Conservation (phyloP, 306 rosid species). For the Geum urbanum region DNA sequence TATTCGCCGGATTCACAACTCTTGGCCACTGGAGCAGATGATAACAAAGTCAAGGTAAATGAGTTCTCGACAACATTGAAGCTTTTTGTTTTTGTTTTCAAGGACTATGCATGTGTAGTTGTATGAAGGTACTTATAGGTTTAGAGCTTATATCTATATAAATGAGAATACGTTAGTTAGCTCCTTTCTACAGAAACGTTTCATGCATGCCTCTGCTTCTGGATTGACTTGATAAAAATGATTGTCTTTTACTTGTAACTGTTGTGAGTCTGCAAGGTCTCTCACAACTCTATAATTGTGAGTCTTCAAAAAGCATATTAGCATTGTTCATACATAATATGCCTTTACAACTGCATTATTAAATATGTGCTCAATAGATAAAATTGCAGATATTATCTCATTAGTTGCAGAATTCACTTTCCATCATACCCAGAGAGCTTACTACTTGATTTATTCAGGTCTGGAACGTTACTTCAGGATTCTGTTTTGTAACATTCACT, state of each 20-base stretch:
- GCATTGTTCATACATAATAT: neutral
- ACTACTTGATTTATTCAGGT: conserved; percentile 54
- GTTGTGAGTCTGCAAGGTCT: too few species aligned
- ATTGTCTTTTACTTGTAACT: neutral
- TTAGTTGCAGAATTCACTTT: neutral
- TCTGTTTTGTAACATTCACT: conserved; percentile 81
- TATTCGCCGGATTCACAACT: conserved; percentile 83
- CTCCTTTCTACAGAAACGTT: neutral
- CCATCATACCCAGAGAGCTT: conserved; percentile 1
- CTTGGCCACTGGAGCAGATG: conserved; percentile 95
- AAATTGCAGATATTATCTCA: neutral
- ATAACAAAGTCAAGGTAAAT: conserved; percentile 92
- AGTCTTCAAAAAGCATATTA: neutral
- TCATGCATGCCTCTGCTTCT: neutral
- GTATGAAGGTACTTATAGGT: neutral
- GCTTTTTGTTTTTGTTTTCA: neutral
- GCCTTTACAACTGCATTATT: neutral
- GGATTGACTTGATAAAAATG: neutral
- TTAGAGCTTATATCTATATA: neutral
- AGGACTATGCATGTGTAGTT: neutral
- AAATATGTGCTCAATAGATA: neutral
- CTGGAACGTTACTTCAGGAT: conserved; percentile 84
- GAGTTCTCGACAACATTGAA: neutral
- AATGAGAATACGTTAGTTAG: neutral
- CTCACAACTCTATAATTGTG: neutral